Evolutionary conservation across 257 asterid genomes (phyloP).

Genomic region (Petrea volubilis): DNA sequence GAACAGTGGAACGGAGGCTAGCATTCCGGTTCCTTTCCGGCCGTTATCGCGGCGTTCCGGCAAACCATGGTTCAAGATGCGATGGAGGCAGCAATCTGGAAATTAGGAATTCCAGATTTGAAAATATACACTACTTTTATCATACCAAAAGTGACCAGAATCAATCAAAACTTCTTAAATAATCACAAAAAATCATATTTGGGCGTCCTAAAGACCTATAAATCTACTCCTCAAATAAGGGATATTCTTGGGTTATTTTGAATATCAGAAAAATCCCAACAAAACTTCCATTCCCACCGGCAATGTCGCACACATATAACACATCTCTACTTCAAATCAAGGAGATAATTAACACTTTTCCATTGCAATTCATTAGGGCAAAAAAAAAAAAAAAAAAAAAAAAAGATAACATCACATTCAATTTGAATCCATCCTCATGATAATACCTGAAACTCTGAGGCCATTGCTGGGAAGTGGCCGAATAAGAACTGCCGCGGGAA

Average conservation of each 20-base stretch:
- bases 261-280: background rate
- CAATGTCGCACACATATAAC: background rate
- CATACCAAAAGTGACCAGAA: background rate
- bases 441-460: constrained; percentile 94
- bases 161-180: background rate
- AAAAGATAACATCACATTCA: background rate
- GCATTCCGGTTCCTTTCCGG: no score
- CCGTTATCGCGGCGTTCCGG: no score
- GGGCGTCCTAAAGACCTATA: background rate
- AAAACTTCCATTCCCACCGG: background rate
- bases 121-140: background rate
- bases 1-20: no score
- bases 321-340: background rate
- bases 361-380: background rate
- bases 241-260: background rate
- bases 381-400: no score
- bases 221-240: background rate
- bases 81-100: background rate
- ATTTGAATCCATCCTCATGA: background rate
- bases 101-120: background rate
- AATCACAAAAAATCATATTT: background rate
- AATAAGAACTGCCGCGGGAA: constrained; percentile 41
- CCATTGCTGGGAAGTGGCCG: constrained; percentile 71
- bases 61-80: background rate
- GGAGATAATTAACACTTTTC: background rate